Base-by-base conservation (phyloP, 768 basidiomycete genomes). In the Pulveroboletus sp. region DNA sequence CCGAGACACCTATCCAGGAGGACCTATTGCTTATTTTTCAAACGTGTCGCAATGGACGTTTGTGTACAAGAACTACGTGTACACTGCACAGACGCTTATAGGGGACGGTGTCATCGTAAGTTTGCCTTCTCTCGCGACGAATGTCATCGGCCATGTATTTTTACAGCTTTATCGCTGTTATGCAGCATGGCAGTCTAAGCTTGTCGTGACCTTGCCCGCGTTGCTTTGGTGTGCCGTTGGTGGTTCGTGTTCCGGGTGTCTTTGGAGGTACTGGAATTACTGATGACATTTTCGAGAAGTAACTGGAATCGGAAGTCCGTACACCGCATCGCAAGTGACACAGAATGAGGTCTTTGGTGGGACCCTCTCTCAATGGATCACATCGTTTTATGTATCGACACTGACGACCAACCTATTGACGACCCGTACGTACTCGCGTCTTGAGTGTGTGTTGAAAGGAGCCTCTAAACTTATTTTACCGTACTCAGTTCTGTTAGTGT, bases 391-490 rank as follows among this genome's bases (percentile, higher is more conserved):
- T 46, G 36, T 46, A 6, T 38, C 47, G 30, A 47, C 49, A 8
- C 17, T 50, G n/a, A 6, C 24, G 3, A 49, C 33, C 46, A 50
- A 50, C 17, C 36, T 50, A n/a, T 10, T 49, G 21, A 9, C 49
- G 28, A 49, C 49, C 15, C 11, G 46, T 50, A 38, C 7, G 49
- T 38, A 17, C 21, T 14, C 15, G 14, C 43, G 8, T 24, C 32
- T 18, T n/a, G 18, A 10, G 1, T 28, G 14, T 8, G 32, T 9
- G 18, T 32, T 8, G 18, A 31, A 24, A 14, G 5, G 17, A 8
- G 8, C 21, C 4, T 33, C 18, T 24, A 18, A 24, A 21, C 15
- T 3, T 24, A 21, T 15, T 9, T 32, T 8, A 1, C 18, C 18
- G 18, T 18, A 14, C 39, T 43, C 18, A 32, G 43, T 44, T 44